Evolutionary conservation across 2,329 filamentous ascomycete genomes (phyloP).

Genomic region (Fusarium neocosmosporiellum): DNA sequence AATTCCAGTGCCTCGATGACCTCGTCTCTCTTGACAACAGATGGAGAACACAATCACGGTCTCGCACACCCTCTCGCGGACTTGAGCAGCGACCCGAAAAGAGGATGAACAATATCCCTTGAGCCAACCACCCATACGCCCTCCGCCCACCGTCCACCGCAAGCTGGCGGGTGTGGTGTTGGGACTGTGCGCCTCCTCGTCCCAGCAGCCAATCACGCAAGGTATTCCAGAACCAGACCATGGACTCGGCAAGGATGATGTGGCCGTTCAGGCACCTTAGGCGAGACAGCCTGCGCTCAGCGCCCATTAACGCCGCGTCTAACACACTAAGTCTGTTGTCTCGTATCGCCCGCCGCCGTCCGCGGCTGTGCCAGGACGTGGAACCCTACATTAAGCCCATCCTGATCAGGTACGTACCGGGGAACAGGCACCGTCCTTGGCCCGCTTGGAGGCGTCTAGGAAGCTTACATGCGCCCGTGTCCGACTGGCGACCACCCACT

Average conservation of each 20-base stretch:
- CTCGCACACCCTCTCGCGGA: neutral
- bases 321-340: slow-evolving; percentile 45
- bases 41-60: neutral
- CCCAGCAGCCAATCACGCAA: slow-evolving; percentile 35
- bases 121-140: slow-evolving; percentile 20
- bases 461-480: slow-evolving; percentile 27
- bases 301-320: slow-evolving; percentile 48
- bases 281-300: slow-evolving; percentile 36
- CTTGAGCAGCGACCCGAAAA: slow-evolving; percentile 16
- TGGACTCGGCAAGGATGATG: slow-evolving; percentile 20
- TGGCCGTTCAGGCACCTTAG: slow-evolving; percentile 34
- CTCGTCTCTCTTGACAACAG: neutral
- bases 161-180: slow-evolving; percentile 40
- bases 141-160: slow-evolving; percentile 29
- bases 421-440: slow-evolving; percentile 7
- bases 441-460: slow-evolving; percentile 20
- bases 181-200: slow-evolving; percentile 36
- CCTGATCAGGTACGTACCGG: slow-evolving; percentile 4
- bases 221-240: neutral
- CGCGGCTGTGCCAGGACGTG: slow-evolving; percentile 44
- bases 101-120: slow-evolving; percentile 12
- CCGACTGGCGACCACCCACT: slow-evolving; percentile 22
- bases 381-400: slow-evolving; percentile 8
- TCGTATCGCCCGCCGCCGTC: slow-evolving; percentile 44
- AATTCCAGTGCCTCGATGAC: neutral